Percentiles rank a stretch among this genome's conserved stretches.
Conservation (phyloP, 768 basidiomycete species). For the Pulveroboletus ravenelii region DNA sequence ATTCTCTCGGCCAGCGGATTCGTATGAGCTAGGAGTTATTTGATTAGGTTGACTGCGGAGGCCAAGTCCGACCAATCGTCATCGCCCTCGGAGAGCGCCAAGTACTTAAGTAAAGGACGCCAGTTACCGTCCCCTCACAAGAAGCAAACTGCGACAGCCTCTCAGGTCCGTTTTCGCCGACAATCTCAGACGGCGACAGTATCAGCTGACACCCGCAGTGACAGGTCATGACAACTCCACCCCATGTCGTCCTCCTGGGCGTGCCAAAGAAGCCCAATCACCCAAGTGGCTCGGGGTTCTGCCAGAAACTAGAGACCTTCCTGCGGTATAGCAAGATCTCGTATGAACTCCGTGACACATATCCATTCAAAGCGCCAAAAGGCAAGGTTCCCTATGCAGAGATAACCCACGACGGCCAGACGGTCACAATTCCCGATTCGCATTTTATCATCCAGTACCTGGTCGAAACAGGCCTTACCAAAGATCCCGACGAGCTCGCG, state of each 20-base stretch:
- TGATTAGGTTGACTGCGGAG: too few relatives aligned
- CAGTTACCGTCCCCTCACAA: too few relatives aligned
- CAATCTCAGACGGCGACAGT: too few relatives aligned
- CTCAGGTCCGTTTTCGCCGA: neutral
- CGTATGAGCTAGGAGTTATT: too few relatives aligned
- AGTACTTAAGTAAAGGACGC: too few relatives aligned
- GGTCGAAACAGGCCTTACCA: conserved; percentile 20
- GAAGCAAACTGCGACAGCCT: neutral
- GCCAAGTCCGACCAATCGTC: too few relatives aligned
- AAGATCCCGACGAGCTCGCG: conserved; percentile 27
- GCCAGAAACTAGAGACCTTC: conserved; percentile 33
- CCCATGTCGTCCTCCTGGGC: conserved; percentile 26
- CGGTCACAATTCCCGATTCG: conserved; percentile 25
- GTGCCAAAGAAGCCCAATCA: conserved; percentile 17
- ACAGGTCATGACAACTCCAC: conserved; percentile 14
- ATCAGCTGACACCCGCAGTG: too few relatives aligned
- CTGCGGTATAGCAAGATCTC: conserved; percentile 24
- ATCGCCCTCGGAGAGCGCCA: too few relatives aligned
- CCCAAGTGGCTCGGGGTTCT: conserved; percentile 30
- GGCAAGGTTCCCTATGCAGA: conserved; percentile 32
- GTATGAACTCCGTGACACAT: conserved; percentile 25
- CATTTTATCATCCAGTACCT: conserved; percentile 33
- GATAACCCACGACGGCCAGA: conserved; percentile 23
- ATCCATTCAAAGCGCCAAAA: conserved; percentile 28
- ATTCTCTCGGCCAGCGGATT: too few relatives aligned